phyloP scores from a whole-genome alignment of 345 rosid genomes.

The Crucihimalaya himalaica region DNA sequence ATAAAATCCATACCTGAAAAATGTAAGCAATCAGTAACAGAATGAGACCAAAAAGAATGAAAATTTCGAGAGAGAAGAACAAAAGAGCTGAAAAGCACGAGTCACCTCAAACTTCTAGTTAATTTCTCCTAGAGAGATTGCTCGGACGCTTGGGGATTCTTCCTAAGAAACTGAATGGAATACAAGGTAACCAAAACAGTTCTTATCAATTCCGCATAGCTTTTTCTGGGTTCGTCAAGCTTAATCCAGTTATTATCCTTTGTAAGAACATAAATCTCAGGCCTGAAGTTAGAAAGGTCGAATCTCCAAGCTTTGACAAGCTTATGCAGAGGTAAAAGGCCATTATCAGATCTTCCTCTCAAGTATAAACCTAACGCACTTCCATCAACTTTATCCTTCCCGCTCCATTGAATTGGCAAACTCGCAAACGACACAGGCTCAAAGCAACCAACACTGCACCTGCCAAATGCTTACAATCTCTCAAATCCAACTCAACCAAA shows the following conservation, averaged over 20 bases:
- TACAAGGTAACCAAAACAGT: conserved; percentile 55
- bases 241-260: conserved; percentile 66
- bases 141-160: conserved; percentile 59
- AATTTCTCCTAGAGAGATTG: conserved; percentile 67
- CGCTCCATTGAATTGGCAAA: conserved; percentile 66
- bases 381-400: conserved; percentile 36
- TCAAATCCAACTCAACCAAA: too few species aligned
- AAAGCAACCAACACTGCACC: too few species aligned
- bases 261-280: conserved; percentile 64
- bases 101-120: conserved; percentile 59
- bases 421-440: conserved; percentile 58
- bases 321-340: conserved; percentile 58
- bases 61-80: background rate
- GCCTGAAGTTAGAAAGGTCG: conserved; percentile 51
- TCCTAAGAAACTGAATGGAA: conserved; percentile 56
- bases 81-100: conserved; percentile 4
- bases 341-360: conserved; percentile 61
- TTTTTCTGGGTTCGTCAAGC: conserved; percentile 79
- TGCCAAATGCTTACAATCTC: too few species aligned
- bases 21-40: too few species aligned
- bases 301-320: conserved; percentile 76
- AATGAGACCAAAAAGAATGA: conserved; percentile 10
- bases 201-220: conserved; percentile 57
- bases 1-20: too few species aligned
- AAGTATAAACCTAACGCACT: conserved; percentile 44